Base-by-base conservation (phyloP, 2,329 filamentous ascomycete species). In the Talaromyces albobiverticillius region DNA sequence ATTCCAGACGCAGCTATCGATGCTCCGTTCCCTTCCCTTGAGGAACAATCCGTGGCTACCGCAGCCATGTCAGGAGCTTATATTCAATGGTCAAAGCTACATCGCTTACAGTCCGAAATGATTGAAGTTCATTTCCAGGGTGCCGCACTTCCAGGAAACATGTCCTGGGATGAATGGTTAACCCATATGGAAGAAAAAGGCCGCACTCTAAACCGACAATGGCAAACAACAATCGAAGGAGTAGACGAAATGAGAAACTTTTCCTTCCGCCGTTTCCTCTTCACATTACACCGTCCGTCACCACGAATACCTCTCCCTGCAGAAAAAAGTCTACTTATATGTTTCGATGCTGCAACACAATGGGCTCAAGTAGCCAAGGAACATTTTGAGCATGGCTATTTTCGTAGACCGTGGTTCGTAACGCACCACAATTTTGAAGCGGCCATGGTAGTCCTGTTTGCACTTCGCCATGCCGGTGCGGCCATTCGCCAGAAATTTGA, bases 391-490 rank as follows among this genome's bases (percentile, higher is more conserved):
- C 57, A 56, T 5, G 63, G 63, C 34, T 64, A 64, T 51, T 64
- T 64, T 34, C 60, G 62, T 5, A 55, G 63, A 2, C 60, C 59
- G 7, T 65, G 63, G 63, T 56, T 64, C 23, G 61, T 62, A 13
- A 61, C 63, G 18, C 63, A 65, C 29, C 59, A 63, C 43, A 61
- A 61, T 22, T 55, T 65, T 4, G 62, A 64, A 43, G 61, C 61
- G 42, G 61, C 61, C 22, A 65, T 64, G 61, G 46, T 68, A 10
- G 61, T 68, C 1, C 9, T 31, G 9, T 31, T 31, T 3, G 68
- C 67, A 41, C 58, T 69, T 26, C 61, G 67, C 5, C 63, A 68
- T 51, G 65, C 63, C 48, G 64, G 63, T 45, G 59, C 61, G n/a
- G 61, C 62, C 22, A 67, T 69, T 38, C 59, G 57, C 4, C 58